Evolutionary conservation across 2,329 filamentous ascomycete species (phyloP), one percentile per base, ranked within the genome.

Genomic region (Lachnellula suecica): DNA sequence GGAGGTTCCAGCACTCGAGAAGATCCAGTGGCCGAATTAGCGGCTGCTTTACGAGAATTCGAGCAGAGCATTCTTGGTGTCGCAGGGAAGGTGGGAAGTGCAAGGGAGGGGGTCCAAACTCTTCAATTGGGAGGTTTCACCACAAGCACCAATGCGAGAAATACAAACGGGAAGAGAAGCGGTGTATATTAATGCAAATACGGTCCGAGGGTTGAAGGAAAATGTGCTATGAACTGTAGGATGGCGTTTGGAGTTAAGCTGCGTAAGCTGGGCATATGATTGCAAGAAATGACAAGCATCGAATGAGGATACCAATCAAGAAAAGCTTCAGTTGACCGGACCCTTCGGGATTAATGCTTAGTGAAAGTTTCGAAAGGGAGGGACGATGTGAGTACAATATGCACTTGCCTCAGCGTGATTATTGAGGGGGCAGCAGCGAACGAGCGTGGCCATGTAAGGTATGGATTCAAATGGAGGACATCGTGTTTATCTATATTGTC

Each of bases 51-150:
- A 58, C 74, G 79, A 17, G 84, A 87, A 59, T 85, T 88, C 54
- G 83, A 88, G 69, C 75, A 79, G 59, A 79, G 83, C 51, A 84
- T 88, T 50, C 68, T 86, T 51, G 78, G 81, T 48, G 83, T 86
- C 51, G 84, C 84, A 4, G 75, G 77, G 22, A 77, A 82, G 50
- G 76, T 88, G 45, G 83, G 82, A 2, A 71, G 72, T 43, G 77
- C 77, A 4, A 79, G 82, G 55, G 84, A 87, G 65, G 78, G 79
- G 31, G 76, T 85, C 51, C 83, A 84, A 49, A 77, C 77, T 57
- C 66, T 86, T 47, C 78, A 80, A 59, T 63, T 79, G 35, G 81
- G 79, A 7, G 54, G 51, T 35, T 66, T 66, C 22, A 49, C 50
- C 15, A 53, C 53, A 3, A 43, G 53, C 35, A 25, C 19, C 13